Base-by-base conservation (phyloP, 1,284 basidiomycete genomes). In the Cerrena zonata region DNA sequence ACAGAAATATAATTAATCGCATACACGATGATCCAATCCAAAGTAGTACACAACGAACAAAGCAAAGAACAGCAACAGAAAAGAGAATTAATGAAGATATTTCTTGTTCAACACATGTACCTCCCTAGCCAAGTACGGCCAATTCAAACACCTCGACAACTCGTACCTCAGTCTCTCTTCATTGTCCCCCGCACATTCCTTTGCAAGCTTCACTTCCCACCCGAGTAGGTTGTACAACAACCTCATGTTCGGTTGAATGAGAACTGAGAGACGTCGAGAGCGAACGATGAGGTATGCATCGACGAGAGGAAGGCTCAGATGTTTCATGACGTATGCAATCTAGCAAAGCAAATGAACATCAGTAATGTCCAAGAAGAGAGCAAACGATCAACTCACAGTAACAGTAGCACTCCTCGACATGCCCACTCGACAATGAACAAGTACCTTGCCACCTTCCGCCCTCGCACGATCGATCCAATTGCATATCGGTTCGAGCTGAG, bases 321-420 rank as follows among this genome's bases (percentile, higher is more conserved):
- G 84, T 64, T 94, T 90, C 94, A 97, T 97, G 61, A 96, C 88
- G 68, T 97, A 97, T 7, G 94, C 95, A 63, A 99, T 94, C 80
- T 81, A 27, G 15, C 7, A 7, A 34, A 34, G 30, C 7, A 34
- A 34, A 34, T 7, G 15, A 34, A 34, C 30, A 34, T 34, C 15
- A 45, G 27, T 55, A 49, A 48, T 12, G 47, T 56, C n/a, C n/a
- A n/a, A n/a, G n/a, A n/a, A n/a, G n/a, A n/a, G n/a, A n/a, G n/a
- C n/a, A n/a, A n/a, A n/a, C n/a, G n/a, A n/a, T n/a, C n/a, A n/a
- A 40, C 81, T 67, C 60, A 86, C 84, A 51, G 91, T 91, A 53
- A 97, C 91, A 38, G 92, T 95, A 18, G 94, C 94, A 62, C 89
- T 93, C 51, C 95, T 75, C 48, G 86, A 91, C 38, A 99, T 95